Percentiles rank a stretch among this genome's conserved stretches.
Conservation (phyloP, 768 basidiomycete species). For the Suillus luteus region DNA sequence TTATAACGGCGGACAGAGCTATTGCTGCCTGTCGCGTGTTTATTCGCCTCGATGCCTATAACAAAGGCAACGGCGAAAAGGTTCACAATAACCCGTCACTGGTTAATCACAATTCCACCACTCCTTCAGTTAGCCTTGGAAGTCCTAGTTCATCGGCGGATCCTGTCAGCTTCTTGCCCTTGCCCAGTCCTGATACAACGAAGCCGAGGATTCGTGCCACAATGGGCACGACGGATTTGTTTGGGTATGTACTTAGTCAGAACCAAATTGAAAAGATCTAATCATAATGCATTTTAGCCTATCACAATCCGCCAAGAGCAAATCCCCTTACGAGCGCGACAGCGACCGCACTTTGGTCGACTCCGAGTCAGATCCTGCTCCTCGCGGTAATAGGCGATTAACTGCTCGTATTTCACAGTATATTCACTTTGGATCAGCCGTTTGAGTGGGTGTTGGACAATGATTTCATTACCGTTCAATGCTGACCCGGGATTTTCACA, state of each 20-base stretch:
- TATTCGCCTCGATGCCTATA: conserved; percentile 63
- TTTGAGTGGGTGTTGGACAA: background rate
- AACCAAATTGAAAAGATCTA: background rate
- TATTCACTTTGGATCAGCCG: background rate
- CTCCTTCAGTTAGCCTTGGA: background rate
- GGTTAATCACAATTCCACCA: background rate
- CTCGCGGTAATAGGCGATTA: background rate
- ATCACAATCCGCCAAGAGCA: conserved; percentile 1
- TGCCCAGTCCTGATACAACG: conserved; percentile 13
- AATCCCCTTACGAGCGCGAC: background rate
- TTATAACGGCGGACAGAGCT: conserved; percentile 26
- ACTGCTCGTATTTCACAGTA: background rate
- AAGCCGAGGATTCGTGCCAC: conserved; percentile 49
- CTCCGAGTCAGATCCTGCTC: background rate
- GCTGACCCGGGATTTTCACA: background rate
- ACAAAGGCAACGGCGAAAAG: conserved; percentile 19
- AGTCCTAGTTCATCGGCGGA: background rate
- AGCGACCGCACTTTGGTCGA: background rate
- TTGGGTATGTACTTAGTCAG: conserved; percentile 31
- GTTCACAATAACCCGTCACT: conserved; percentile 5
- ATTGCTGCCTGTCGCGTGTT: conserved; percentile 72
- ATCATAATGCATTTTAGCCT: background rate
- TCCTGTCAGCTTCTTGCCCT: conserved; percentile 16
- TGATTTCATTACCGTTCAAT: background rate
- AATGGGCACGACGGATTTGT: conserved; percentile 62